A percentile compares a stretch with the other conserved stretches of the same genome.
These are phyloP conservation scores for Candida stauntonica DNA, from an alignment of 805 yeast species.

Conservation along the genomic window DNA sequence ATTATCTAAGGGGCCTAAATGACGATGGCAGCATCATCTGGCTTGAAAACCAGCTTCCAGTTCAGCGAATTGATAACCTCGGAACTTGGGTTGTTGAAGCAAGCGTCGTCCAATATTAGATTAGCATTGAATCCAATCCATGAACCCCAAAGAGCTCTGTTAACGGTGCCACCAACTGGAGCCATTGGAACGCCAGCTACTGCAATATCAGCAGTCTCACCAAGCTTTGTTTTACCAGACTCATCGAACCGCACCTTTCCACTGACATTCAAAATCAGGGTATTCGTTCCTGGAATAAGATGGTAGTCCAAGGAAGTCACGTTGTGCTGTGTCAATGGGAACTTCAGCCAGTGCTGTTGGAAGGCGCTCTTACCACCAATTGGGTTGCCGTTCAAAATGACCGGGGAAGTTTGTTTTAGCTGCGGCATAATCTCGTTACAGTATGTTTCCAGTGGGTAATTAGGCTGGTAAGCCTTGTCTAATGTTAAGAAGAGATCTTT, in stretches of 20 bases:
- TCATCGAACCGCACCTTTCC: conserved; percentile 73
- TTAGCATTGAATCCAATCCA: conserved; percentile 65
- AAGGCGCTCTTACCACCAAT: conserved; percentile 46
- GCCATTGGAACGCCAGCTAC: conserved; percentile 6
- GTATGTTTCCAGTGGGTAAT: conserved; percentile 18
- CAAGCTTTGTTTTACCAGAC: conserved; percentile 61
- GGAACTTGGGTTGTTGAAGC: conserved; percentile 32
- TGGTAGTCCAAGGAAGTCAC: conserved; percentile 65
- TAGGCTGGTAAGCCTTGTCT: conserved; percentile 19
- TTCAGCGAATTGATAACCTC: conserved; percentile 57
- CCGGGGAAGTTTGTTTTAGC: conserved; percentile 46
- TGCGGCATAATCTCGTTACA: conserved; percentile 36
- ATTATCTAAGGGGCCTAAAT: too few relatives aligned
- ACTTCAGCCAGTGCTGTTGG: conserved; percentile 53
- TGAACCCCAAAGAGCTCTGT: conserved; percentile 47
- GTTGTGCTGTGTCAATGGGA: conserved; percentile 58
- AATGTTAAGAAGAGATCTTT: conserved; percentile 25
- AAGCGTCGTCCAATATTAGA: conserved; percentile 53
- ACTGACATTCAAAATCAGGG: conserved; percentile 44
- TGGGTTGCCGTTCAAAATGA: conserved; percentile 57
- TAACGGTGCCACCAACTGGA: background rate
- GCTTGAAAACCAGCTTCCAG: conserved; percentile 62
- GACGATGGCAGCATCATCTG: conserved; percentile 43
- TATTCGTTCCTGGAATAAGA: conserved; percentile 59
- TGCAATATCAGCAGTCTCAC: conserved; percentile 56